phyloP scores from a whole-genome alignment of 2,329 filamentous ascomycete species.

The Fusarium illudens region DNA sequence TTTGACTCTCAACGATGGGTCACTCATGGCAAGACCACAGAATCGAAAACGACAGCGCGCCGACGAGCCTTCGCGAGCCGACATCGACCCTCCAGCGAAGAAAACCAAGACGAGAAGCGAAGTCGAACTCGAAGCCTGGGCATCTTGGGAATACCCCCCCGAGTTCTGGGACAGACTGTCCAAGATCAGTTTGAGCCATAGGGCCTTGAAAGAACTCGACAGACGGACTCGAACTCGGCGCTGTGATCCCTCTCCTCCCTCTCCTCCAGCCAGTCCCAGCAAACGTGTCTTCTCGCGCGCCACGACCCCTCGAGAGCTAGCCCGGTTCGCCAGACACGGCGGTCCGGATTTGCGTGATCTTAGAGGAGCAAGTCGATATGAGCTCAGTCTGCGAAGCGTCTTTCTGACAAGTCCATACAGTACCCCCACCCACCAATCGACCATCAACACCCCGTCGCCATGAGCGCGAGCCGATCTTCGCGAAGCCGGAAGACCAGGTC shows the following conservation, averaged over 20 bases:
- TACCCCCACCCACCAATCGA: neutral
- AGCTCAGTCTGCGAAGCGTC: neutral
- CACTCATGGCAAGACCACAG: constrained; percentile 1
- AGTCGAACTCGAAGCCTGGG: neutral
- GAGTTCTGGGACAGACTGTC: constrained; percentile 18
- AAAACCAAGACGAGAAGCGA: neutral
- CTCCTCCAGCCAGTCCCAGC: neutral
- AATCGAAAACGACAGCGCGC: constrained; percentile 1
- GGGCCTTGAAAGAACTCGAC: constrained; percentile 12
- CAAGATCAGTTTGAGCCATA: neutral
- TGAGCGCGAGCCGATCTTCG: neutral
- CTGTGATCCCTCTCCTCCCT: neutral
- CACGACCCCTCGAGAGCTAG: constrained; percentile 10
- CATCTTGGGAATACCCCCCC: constrained; percentile 1
- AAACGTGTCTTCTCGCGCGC: neutral
- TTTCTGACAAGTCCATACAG: neutral
- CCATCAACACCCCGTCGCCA: neutral
- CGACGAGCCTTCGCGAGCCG: neutral
- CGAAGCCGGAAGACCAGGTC: neutral
- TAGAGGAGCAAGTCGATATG: constrained; percentile 8
- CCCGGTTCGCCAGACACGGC: constrained; percentile 38
- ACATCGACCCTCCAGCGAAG: neutral
- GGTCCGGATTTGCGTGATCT: constrained; percentile 39
- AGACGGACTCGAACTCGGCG: neutral
- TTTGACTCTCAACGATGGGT: neutral